Evolutionary conservation across 768 basidiomycete genomes (phyloP).

Genomic region (Lyophyllum shimeji): DNA sequence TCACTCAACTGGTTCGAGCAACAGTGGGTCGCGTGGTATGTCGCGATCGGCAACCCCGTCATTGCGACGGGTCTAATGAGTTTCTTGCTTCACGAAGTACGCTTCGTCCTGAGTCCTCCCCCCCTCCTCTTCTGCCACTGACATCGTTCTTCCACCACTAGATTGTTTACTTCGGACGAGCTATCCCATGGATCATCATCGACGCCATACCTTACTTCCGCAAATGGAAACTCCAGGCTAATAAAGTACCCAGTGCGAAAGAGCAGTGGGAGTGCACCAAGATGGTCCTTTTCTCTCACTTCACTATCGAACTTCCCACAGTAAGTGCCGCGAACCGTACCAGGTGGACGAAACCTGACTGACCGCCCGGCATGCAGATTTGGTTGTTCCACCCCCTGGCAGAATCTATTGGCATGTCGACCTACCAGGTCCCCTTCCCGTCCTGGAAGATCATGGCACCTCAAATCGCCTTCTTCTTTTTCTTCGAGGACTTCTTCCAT

Average conservation of each 20-base stretch:
- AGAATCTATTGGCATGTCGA: slow-evolving; percentile 84
- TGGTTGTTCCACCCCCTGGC: slow-evolving; percentile 92
- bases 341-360: neutral
- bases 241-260: slow-evolving; percentile 71
- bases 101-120: slow-evolving; percentile 24
- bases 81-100: slow-evolving; percentile 91
- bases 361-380: slow-evolving; percentile 49
- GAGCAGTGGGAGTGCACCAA: slow-evolving; percentile 98
- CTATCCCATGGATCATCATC: slow-evolving; percentile 93
- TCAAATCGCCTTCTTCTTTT: slow-evolving; percentile 87
- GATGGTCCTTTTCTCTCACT: slow-evolving; percentile 90
- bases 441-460: slow-evolving; percentile 62
- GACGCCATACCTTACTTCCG: slow-evolving; percentile 93
- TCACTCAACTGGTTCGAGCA: slow-evolving; percentile 72
- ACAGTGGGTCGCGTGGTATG: slow-evolving; percentile 85
- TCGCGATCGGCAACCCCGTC: slow-evolving; percentile 83
- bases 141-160: slow-evolving; percentile 33
- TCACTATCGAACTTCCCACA: slow-evolving; percentile 90
- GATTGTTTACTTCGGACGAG: slow-evolving; percentile 96
- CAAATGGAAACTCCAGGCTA: slow-evolving; percentile 90
- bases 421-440: slow-evolving; percentile 93
- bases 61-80: slow-evolving; percentile 93
- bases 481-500: slow-evolving; percentile 96
- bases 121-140: neutral
- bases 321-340: slow-evolving; percentile 41